Evolutionary conservation across 2,329 filamentous ascomycete genomes (phyloP), one percentile per base, ranked within the genome.

Genomic region (Malbranchea zuffiana): DNA sequence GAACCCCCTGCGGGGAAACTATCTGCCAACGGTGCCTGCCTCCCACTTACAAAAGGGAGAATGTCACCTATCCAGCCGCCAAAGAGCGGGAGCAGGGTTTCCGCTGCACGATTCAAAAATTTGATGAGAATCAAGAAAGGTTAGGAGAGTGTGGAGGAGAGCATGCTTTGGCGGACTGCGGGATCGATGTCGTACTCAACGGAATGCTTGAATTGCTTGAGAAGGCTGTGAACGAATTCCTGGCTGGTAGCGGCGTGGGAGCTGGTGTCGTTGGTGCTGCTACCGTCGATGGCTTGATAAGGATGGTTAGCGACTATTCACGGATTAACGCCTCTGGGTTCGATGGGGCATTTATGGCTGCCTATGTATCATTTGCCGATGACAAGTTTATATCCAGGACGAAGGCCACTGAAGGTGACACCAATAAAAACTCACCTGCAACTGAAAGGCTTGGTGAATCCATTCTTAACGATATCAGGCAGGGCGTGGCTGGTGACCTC

Each of bases 1-100:
- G 82, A 0, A 64, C 94, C 3, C 85, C 86, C 4, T 95, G 87
- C 55, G 85, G 86, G 18, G 75, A 80, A 51, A 79, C 78, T 7
- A 59, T 93, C 7, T 95, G 87, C 61, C 76, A 72, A 50, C 57
- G 59, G 33, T 95, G 87, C 57, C 61, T 93, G 1, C 86, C 86
- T 1, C 60, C 72, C 31, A 61, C 76, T 2, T 72, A 79, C 49
- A 56, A 68, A 11, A 73, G 85, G 29, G 65, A 66, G 32, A 75
- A 83, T 43, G 82, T 93, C 40, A 80, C 83, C 2, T 93, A 88
- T 56, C 85, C 84, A 1, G 75, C 75, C 11, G 69, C 70, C 1
- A 72, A 76, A 5, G 75, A 73, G 27, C 72, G 85, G 25, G 64
- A 75, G 26, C 67, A 75, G 48, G 83, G 79, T 0, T 82, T 93